phyloP scores from a whole-genome alignment of 305 asterid species.

The Striga hermonthica region DNA sequence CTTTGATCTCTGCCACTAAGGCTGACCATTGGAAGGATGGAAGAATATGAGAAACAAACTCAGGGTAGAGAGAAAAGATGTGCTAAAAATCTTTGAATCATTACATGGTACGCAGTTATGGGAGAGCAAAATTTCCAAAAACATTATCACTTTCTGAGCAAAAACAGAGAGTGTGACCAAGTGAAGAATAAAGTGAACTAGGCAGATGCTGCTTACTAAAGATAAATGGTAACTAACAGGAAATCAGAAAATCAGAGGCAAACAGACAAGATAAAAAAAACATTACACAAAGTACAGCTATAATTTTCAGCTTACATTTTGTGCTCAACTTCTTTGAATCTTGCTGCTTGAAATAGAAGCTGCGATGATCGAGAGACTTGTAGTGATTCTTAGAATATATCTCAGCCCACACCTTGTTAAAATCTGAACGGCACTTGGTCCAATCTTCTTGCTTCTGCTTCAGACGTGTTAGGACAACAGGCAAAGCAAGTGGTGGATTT shows the following conservation, averaged over 20 bases:
- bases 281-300: constrained; percentile 12
- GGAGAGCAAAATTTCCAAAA: not conserved
- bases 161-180: not conserved
- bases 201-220: not conserved
- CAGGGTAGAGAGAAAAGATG: not conserved
- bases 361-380: constrained; percentile 99
- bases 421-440: constrained; percentile 88
- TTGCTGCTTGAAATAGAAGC: constrained; percentile 98
- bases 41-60: constrained; percentile 31
- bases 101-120: not conserved
- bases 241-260: constrained; percentile 1
- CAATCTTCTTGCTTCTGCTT: constrained; percentile 99
- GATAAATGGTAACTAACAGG: constrained; percentile 6
- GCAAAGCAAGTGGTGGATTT: constrained; percentile 75
- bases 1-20: constrained; percentile 85
- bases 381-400: constrained; percentile 91
- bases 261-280: constrained; percentile 13
- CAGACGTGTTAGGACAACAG: constrained; percentile 82
- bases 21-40: constrained; percentile 51
- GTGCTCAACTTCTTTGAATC: constrained; percentile 93
- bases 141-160: not conserved
- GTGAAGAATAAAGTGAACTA: constrained; percentile 5
- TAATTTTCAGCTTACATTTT: constrained; percentile 62
- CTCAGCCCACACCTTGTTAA: constrained; percentile 98
- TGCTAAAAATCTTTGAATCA: not conserved